These are phyloP conservation scores for Eucalyptus marginata DNA, from an alignment of 345 rosid genomes.

Conservation along the genomic window DNA sequence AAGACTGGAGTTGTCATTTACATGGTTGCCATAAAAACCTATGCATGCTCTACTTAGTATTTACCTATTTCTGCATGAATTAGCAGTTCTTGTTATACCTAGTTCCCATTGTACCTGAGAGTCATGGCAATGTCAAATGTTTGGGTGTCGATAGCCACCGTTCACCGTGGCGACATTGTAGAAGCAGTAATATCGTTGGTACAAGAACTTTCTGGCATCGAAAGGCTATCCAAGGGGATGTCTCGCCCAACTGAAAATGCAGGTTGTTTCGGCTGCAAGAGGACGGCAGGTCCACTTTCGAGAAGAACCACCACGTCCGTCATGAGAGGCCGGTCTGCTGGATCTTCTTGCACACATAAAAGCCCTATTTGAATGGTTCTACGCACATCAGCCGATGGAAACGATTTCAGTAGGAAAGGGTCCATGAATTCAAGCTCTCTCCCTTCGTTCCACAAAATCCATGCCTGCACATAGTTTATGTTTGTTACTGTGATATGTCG, in stretches of 20 bases:
- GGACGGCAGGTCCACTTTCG: slow-evolving; percentile 4
- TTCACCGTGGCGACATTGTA: not conserved
- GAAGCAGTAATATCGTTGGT: not conserved
- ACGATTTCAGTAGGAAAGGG: slow-evolving; percentile 3
- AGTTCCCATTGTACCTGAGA: not conserved
- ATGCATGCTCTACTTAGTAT: not conserved
- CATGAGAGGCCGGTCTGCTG: slow-evolving; percentile 35
- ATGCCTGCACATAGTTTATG: slow-evolving; percentile 3
- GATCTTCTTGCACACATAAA: slow-evolving; percentile 4
- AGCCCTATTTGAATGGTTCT: slow-evolving; percentile 42
- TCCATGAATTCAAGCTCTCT: slow-evolving; percentile 26
- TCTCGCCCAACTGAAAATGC: slow-evolving; percentile 2
- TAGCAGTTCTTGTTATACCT: not conserved
- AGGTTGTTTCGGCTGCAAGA: slow-evolving; percentile 8
- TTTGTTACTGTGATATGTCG: not conserved
- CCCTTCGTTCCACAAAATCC: slow-evolving; percentile 36
- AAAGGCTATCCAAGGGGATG: not conserved
- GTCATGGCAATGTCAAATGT: not conserved
- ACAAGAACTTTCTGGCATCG: not conserved
- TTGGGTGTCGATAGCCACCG: not conserved
- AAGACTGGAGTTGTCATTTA: not conserved
- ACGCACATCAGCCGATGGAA: slow-evolving; percentile 3
- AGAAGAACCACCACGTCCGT: slow-evolving; percentile 20
- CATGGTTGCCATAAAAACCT: not conserved
- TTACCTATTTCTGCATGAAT: not conserved